Conservation (phyloP, 176 grass and related monocot genomes). For the Pontederia paniculata region DNA sequence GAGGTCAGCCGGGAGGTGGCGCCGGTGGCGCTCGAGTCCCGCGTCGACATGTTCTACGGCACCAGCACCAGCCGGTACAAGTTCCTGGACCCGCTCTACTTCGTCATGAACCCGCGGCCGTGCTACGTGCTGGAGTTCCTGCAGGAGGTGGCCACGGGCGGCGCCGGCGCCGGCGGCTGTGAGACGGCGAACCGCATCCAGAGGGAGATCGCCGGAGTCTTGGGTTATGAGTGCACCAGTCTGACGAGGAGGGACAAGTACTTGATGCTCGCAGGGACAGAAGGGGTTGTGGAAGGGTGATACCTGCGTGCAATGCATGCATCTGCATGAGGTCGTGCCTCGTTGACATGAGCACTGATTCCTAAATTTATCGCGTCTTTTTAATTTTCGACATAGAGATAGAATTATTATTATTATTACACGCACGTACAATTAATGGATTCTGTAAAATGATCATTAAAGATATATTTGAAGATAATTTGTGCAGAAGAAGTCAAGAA, state of each 20-base stretch:
- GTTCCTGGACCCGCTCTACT: conserved; percentile 65
- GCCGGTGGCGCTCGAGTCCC: conserved; percentile 46
- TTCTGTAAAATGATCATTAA: no score
- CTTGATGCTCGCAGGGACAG: conserved; percentile 45
- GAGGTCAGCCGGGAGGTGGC: conserved; percentile 39
- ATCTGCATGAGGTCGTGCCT: no score
- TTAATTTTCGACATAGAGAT: no score
- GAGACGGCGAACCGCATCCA: conserved; percentile 68
- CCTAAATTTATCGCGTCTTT: no score
- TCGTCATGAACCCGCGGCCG: conserved; percentile 61
- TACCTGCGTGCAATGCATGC: no score
- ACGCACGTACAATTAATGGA: no score
- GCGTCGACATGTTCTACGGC: conserved; percentile 64
- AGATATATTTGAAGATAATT: no score
- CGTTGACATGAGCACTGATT: no score
- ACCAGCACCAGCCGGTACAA: conserved; percentile 47
- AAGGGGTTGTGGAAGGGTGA: conserved; percentile 27
- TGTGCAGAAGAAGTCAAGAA: no score
- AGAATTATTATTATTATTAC: no score
- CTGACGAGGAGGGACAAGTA: conserved; percentile 75
- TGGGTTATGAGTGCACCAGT: conserved; percentile 50
- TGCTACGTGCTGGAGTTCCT: conserved; percentile 49
- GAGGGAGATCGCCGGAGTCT: conserved; percentile 31
- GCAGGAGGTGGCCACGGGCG: conserved; percentile 27
- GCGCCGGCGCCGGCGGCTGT: conserved; percentile 20